phyloP scores from a whole-genome alignment of 805 yeast species.

The Metschnikowia kofuensis region DNA sequence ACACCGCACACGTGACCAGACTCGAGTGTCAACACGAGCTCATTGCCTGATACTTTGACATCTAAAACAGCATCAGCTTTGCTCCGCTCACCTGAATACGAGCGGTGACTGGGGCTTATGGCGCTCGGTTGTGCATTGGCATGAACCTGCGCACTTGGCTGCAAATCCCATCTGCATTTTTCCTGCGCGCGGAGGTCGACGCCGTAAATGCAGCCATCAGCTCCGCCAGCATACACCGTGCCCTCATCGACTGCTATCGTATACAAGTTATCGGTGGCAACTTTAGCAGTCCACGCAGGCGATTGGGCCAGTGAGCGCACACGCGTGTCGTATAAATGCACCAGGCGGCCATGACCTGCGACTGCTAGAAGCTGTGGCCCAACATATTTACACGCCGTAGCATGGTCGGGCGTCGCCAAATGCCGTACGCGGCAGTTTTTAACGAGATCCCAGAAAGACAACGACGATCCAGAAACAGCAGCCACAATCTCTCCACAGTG shows the following conservation, averaged over 20 bases:
- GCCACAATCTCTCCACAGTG: slow-evolving; percentile 5
- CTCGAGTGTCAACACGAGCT: slow-evolving; percentile 5
- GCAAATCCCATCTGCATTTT: slow-evolving; percentile 6
- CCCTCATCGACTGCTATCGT: slow-evolving; percentile 13
- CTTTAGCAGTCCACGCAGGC: slow-evolving; percentile 12
- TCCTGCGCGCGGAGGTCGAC: slow-evolving; percentile 17
- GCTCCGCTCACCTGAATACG: background rate
- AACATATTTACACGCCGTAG: slow-evolving; percentile 10
- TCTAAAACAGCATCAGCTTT: slow-evolving; percentile 7
- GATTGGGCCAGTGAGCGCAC: background rate
- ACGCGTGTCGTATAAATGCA: slow-evolving; percentile 16
- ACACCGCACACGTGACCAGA: slow-evolving; percentile 8
- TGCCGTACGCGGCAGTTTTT: slow-evolving; percentile 9
- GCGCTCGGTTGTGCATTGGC: background rate
- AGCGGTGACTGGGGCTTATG: background rate
- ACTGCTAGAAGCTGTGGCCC: slow-evolving; percentile 13
- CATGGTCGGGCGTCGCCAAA: slow-evolving; percentile 11
- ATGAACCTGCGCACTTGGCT: background rate
- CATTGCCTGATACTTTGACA: background rate
- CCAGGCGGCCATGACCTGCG: slow-evolving; percentile 16
- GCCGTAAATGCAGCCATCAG: slow-evolving; percentile 16
- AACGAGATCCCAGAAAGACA: slow-evolving; percentile 17
- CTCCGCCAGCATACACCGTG: slow-evolving; percentile 15
- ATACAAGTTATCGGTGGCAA: slow-evolving; percentile 16
- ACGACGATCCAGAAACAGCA: slow-evolving; percentile 12